Conservation (phyloP, 2,329 filamentous ascomycete species). For the Orbilia ellipsospora region DNA sequence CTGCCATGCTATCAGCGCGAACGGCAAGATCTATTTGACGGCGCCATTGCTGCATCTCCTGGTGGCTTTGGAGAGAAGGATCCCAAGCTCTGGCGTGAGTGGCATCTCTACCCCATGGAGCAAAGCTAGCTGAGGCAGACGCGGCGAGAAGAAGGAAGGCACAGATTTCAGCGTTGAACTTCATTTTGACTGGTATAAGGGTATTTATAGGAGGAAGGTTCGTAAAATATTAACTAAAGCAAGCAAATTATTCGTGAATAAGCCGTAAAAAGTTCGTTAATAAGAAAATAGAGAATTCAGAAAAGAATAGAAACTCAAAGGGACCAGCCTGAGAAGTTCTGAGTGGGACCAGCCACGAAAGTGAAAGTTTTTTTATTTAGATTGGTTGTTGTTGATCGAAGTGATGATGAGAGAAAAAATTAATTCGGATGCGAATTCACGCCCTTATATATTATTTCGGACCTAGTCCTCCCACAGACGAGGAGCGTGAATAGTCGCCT, state of each 20-base stretch:
- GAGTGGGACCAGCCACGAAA: constrained; percentile 45
- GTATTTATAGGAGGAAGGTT: too few species aligned
- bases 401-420: constrained; percentile 31
- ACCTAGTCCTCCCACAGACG: not conserved
- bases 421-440: constrained; percentile 7
- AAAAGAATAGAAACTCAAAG: constrained; percentile 14
- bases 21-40: not conserved
- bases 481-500: not conserved
- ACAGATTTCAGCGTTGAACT: constrained; percentile 22
- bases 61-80: not conserved
- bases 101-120: not conserved
- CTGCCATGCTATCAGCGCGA: constrained; percentile 14
- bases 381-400: constrained; percentile 23
- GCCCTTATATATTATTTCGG: constrained; percentile 24
- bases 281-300: not conserved
- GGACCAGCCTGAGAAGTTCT: constrained; percentile 24
- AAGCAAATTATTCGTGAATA: not conserved
- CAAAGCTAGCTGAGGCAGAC: constrained; percentile 1
- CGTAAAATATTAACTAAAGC: too few species aligned
- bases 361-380: constrained; percentile 10
- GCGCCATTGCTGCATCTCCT: not conserved
- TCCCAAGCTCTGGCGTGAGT: not conserved
- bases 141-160: constrained; percentile 28
- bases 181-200: constrained; percentile 36
- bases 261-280: not conserved